Percentiles rank a stretch among this genome's conserved stretches.
phyloP scores from a whole-genome alignment of 495 filamentous ascomycete genomes.

The Aspergillus baeticus region DNA sequence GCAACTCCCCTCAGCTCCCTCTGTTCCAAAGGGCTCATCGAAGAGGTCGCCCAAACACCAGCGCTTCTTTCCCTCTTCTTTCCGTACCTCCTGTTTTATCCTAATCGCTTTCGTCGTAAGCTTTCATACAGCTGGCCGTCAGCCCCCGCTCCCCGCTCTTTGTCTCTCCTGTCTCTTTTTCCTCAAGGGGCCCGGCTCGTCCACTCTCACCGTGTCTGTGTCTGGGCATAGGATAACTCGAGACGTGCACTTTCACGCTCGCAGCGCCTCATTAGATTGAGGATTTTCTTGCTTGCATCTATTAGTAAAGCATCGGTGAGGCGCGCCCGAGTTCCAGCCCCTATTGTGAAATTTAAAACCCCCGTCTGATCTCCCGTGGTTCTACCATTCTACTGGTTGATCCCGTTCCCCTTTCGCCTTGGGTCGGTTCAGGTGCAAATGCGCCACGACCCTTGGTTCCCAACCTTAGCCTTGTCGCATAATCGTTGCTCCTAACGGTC shows the following conservation, averaged over 20 bases:
- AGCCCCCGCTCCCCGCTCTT: not conserved
- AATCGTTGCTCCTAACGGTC: constrained; percentile 2
- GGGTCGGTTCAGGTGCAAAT: constrained; percentile 9
- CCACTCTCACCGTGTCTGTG: constrained; percentile 15
- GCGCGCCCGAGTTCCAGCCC: not conserved
- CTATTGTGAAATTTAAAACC: not conserved
- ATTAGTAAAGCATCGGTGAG: constrained; percentile 3
- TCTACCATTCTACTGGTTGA: constrained; percentile 9
- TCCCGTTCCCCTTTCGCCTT: not conserved
- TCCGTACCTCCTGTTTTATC: not conserved
- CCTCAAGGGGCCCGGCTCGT: not conserved
- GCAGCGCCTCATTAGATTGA: constrained; percentile 16
- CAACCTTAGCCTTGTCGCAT: constrained; percentile 1
- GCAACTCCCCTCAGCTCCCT: constrained; percentile 15
- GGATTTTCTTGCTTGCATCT: not conserved
- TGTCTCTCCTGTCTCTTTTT: constrained; percentile 1
- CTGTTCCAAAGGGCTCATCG: constrained; percentile 3
- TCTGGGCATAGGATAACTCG: constrained; percentile 11
- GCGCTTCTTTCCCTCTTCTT: not conserved
- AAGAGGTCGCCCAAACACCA: not conserved
- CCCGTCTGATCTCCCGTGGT: constrained; percentile 3
- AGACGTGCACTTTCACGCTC: constrained; percentile 16
- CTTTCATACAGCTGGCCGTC: not conserved
- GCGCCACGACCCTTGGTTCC: constrained; percentile 6
- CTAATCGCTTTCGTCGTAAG: not conserved